Conservation (phyloP, 2,329 filamentous ascomycete genomes). For the Penicillium fuscoglaucum region DNA sequence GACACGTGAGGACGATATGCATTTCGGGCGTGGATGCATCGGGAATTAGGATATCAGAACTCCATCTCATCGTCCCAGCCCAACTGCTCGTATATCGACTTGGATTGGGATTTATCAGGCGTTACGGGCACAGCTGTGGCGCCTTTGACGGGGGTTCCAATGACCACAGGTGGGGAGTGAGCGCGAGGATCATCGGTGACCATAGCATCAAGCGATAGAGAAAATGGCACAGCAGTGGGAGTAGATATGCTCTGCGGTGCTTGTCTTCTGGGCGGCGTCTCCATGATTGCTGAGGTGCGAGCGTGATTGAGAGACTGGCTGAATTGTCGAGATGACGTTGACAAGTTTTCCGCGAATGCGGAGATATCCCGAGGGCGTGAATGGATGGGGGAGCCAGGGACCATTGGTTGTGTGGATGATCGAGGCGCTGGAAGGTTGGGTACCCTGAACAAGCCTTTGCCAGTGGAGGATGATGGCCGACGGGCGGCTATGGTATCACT, state of each 20-base stretch:
- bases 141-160: slow-evolving; percentile 38
- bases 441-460: slow-evolving; percentile 28
- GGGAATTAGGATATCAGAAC: slow-evolving; percentile 11
- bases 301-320: slow-evolving; percentile 6
- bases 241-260: slow-evolving; percentile 4
- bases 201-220: slow-evolving; percentile 6
- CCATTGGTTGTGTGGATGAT: slow-evolving; percentile 21
- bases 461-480: slow-evolving; percentile 21
- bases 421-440: slow-evolving; percentile 30
- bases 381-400: slow-evolving; percentile 32
- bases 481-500: slow-evolving; percentile 12
- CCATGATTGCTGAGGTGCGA: slow-evolving; percentile 27
- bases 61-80: slow-evolving; percentile 46
- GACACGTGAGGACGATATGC: not conserved
- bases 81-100: slow-evolving; percentile 45
- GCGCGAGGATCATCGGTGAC: slow-evolving; percentile 6
- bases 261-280: slow-evolving; percentile 32
- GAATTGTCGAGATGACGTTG: slow-evolving; percentile 7
- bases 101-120: slow-evolving; percentile 37
- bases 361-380: slow-evolving; percentile 22
- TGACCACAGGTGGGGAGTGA: slow-evolving; percentile 21
- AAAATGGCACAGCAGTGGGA: slow-evolving; percentile 13
- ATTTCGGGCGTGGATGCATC: not conserved
- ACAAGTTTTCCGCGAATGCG: slow-evolving; percentile 3
- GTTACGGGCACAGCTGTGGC: slow-evolving; percentile 31